A percentile compares a stretch with the other conserved stretches of the same genome.
These are phyloP conservation scores for Physaria fendleri DNA, from an alignment of 345 rosid genomes.

Conservation along the genomic window DNA sequence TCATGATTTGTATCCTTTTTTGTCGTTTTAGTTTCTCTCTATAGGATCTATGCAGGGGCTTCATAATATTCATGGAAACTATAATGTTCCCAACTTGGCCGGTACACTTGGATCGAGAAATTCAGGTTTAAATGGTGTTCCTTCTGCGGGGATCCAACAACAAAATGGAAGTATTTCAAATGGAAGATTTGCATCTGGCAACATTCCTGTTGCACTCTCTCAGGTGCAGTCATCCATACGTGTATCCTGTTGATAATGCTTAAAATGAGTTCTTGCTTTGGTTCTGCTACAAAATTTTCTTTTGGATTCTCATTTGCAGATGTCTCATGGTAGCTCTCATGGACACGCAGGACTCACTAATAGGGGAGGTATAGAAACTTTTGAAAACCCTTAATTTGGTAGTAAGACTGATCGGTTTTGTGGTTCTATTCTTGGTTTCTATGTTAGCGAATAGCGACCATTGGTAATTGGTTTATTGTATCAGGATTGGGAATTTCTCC, in stretches of 20 bases:
- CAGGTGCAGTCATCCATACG: slow-evolving; percentile 46
- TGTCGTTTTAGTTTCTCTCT: slow-evolving; percentile 13
- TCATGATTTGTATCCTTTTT: background rate
- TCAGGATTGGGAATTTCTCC: slow-evolving; percentile 89
- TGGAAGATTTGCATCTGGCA: slow-evolving; percentile 78
- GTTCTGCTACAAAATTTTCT: slow-evolving; percentile 3
- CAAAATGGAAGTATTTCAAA: slow-evolving; percentile 69
- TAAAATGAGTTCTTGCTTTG: background rate
- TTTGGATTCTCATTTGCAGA: slow-evolving; percentile 36
- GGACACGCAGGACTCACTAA: slow-evolving; percentile 80
- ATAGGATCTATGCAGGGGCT: slow-evolving; percentile 71
- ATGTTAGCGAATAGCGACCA: slow-evolving; percentile 52
- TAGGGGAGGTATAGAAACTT: slow-evolving; percentile 69
- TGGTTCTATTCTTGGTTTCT: slow-evolving; percentile 58
- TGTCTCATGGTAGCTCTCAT: slow-evolving; percentile 77
- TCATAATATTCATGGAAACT: slow-evolving; percentile 76
- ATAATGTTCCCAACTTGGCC: slow-evolving; percentile 64
- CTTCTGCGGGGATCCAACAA: slow-evolving; percentile 77
- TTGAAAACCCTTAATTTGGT: slow-evolving; percentile 56
- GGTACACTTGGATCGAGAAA: slow-evolving; percentile 72
- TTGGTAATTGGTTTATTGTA: slow-evolving; percentile 62
- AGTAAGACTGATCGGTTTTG: slow-evolving; percentile 56
- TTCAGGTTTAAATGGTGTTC: slow-evolving; percentile 58
- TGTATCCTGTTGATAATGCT: background rate
- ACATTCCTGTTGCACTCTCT: slow-evolving; percentile 78